phyloP scores from a whole-genome alignment of 192 early-diverging fungal genomes.

The Gryganskiella cystojenkinii region DNA sequence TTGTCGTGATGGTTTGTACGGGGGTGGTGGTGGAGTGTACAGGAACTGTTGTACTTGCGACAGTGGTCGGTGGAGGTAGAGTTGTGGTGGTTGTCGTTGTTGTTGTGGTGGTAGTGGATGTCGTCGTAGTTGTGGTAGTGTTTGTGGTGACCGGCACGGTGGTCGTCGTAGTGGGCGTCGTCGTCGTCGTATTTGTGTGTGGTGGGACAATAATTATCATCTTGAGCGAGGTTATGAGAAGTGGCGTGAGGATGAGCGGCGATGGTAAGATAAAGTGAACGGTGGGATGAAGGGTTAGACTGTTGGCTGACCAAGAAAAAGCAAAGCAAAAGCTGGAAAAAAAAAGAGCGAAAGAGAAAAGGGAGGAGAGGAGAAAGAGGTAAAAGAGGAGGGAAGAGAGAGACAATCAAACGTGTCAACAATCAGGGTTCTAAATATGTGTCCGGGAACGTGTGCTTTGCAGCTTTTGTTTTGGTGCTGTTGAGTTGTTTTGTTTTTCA shows the following conservation, averaged over 20 bases:
- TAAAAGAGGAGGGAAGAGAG: too few relatives aligned
- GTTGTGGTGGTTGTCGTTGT: constrained; percentile 3
- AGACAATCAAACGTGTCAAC: too few relatives aligned
- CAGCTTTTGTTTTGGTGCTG: too few relatives aligned
- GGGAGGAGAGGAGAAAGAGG: not conserved
- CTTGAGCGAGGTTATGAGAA: not conserved
- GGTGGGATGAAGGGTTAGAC: not conserved
- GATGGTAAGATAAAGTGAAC: not conserved
- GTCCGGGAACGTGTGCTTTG: too few relatives aligned
- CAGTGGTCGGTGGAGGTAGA: not conserved
- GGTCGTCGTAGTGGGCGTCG: constrained; percentile 2
- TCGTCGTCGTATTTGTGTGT: not conserved
- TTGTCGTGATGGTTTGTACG: not conserved
- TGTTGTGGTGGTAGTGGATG: not conserved
- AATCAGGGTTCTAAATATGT: too few relatives aligned
- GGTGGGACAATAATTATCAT: not conserved
- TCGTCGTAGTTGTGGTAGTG: not conserved
- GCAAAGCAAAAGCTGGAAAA: not conserved
- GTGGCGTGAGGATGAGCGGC: not conserved
- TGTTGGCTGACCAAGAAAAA: too few relatives aligned
- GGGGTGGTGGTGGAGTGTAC: not conserved
- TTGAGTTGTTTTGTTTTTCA: too few relatives aligned
- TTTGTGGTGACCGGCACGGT: not conserved
- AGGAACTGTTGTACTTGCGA: not conserved
- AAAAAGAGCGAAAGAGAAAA: not conserved